Evolutionary conservation across 202 grass and related monocot genomes (phyloP).

Genomic region (Digitaria exilis): DNA sequence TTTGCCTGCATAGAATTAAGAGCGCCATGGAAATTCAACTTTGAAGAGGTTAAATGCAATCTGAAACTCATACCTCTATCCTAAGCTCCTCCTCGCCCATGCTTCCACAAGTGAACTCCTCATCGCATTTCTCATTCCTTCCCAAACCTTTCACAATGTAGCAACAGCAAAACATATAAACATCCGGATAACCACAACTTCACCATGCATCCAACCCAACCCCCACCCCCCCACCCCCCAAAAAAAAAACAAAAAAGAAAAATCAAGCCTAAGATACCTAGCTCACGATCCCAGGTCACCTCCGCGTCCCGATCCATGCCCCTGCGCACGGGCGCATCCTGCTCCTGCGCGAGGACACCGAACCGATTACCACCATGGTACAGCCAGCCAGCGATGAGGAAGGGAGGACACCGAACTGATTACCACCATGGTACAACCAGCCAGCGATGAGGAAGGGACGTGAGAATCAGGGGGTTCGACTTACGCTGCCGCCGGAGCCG

Average conservation of each 20-base stretch:
- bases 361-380: no score
- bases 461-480: background rate
- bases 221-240: no score
- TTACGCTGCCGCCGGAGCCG: conserved; percentile 39
- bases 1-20: conserved; percentile 50
- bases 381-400: no score
- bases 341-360: no score
- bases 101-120: background rate
- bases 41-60: background rate
- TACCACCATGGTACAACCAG: background rate
- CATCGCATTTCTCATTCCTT: background rate
- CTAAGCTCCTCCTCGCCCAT: conserved; percentile 45
- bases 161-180: background rate
- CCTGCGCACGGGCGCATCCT: conserved; percentile 41
- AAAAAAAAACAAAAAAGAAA: background rate
- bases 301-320: conserved; percentile 32
- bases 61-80: conserved; percentile 44
- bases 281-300: conserved; percentile 34
- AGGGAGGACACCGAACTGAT: background rate
- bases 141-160: conserved; percentile 2
- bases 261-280: conserved; percentile 28
- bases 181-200: no score
- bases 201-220: no score
- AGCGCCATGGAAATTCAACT: background rate
- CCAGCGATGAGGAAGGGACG: background rate